Conservation (phyloP, 2,329 filamentous ascomycete genomes). For the Plectosphaerella cucumerina region DNA sequence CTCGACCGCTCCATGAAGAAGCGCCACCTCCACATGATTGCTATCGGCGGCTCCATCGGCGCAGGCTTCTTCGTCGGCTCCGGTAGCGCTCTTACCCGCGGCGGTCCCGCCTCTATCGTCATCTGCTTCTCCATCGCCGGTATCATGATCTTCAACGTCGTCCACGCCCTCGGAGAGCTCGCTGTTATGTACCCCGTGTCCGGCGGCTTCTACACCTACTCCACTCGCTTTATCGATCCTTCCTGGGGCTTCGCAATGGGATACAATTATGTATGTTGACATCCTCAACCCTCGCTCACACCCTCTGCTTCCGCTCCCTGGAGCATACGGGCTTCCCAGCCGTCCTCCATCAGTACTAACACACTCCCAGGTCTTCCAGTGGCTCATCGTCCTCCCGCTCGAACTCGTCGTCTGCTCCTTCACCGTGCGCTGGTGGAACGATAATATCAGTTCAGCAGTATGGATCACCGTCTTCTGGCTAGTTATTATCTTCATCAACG, state of each 20-base stretch:
- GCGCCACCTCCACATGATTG: conserved; percentile 59
- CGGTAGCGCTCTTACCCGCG: conserved; percentile 46
- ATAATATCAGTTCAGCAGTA: conserved; percentile 38
- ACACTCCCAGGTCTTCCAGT: conserved; percentile 38
- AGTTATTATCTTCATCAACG: conserved; percentile 44
- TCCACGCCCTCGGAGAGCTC: conserved; percentile 58
- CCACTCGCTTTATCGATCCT: conserved; percentile 57
- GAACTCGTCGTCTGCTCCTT: conserved; percentile 47
- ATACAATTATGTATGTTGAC: conserved; percentile 34
- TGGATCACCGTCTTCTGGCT: conserved; percentile 52
- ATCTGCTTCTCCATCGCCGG: conserved; percentile 53
- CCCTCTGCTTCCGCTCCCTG: conserved; percentile 1
- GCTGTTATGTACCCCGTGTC: conserved; percentile 59
- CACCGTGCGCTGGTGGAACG: conserved; percentile 48
- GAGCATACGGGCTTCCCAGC: no score
- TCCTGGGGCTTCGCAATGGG: conserved; percentile 55
- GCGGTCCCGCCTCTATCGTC: conserved; percentile 40
- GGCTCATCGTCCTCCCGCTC: conserved; percentile 44
- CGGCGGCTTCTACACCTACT: conserved; percentile 60
- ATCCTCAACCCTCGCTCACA: background rate
- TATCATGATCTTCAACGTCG: conserved; percentile 57
- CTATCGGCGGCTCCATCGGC: conserved; percentile 57
- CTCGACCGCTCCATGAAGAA: conserved; percentile 47
- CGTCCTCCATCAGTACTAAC: no score
- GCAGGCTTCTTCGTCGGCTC: conserved; percentile 61